Conservation (phyloP, 495 filamentous ascomycete genomes). For the Podospora conica region DNA sequence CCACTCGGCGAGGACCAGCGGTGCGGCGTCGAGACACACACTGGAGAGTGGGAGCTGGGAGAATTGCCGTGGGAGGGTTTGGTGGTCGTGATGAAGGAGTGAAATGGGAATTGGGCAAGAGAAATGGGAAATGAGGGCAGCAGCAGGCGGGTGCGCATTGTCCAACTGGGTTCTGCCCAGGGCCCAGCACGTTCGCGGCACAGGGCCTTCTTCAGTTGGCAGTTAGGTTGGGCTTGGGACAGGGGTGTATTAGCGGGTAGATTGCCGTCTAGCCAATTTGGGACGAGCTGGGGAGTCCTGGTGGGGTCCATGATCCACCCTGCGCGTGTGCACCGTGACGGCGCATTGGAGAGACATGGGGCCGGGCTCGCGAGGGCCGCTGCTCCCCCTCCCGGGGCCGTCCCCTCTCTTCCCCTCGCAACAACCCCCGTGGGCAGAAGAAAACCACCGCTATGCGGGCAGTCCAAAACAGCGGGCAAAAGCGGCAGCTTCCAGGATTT, state of each 20-base stretch:
- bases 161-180: no score
- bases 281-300: conserved; percentile 1
- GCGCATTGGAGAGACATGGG: conserved; percentile 1
- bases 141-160: conserved; percentile 3
- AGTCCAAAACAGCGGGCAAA: neutral
- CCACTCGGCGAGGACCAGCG: neutral
- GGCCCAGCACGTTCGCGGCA: conserved; percentile 5
- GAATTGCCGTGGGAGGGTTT: neutral
- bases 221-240: neutral
- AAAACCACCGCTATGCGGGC: neutral
- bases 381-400: neutral
- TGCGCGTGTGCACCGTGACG: conserved; percentile 3
- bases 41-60: neutral
- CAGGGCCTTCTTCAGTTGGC: neutral
- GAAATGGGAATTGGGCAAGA: conserved; percentile 5
- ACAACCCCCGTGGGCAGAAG: neutral
- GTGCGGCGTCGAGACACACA: neutral
- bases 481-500: neutral
- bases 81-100: neutral
- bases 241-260: neutral
- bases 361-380: neutral
- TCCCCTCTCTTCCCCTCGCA: neutral
- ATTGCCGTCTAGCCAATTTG: conserved; percentile 5
- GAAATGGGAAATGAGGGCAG: conserved; percentile 13
- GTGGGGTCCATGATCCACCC: neutral